Percentiles rank a stretch among this genome's conserved stretches.
Evolutionary conservation across 805 yeast species (phyloP).

Genomic region (Suhomyces faveliae): DNA sequence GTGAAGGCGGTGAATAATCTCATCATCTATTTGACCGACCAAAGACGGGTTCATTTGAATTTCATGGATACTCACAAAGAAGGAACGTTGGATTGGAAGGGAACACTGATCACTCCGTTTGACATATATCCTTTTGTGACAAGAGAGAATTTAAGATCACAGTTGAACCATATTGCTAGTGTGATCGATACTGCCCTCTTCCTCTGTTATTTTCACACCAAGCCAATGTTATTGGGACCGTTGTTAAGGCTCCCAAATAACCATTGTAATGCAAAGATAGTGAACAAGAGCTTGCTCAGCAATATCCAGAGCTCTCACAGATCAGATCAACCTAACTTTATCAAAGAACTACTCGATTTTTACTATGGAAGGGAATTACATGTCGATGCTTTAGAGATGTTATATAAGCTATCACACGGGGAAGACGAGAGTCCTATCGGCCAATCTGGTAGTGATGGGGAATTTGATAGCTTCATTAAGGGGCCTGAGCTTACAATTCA

Average conservation of each 20-base stretch:
- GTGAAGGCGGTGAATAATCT: conserved; percentile 39
- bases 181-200: conserved; percentile 79
- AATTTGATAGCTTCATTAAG: conserved; percentile 26
- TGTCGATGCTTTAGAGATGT: conserved; percentile 61
- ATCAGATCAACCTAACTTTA: conserved; percentile 37
- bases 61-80: conserved; percentile 32
- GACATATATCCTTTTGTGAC: conserved; percentile 40
- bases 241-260: conserved; percentile 71
- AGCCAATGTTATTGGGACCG: conserved; percentile 77
- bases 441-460: conserved; percentile 11
- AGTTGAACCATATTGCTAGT: conserved; percentile 33
- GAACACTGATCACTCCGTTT: conserved; percentile 39
- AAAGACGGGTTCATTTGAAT: conserved; percentile 46
- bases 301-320: conserved; percentile 27
- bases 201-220: conserved; percentile 65
- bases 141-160: conserved; percentile 17
- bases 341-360: conserved; percentile 74
- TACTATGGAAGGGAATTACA: conserved; percentile 64
- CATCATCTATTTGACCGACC: conserved; percentile 51
- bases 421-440: not conserved
- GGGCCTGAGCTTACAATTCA: conserved; percentile 48
- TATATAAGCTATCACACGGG: conserved; percentile 33
- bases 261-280: conserved; percentile 64
- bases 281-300: conserved; percentile 50
- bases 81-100: conserved; percentile 42